Conservation (phyloP, 768 basidiomycete species). For the Cantharellus cinnabarinus region DNA sequence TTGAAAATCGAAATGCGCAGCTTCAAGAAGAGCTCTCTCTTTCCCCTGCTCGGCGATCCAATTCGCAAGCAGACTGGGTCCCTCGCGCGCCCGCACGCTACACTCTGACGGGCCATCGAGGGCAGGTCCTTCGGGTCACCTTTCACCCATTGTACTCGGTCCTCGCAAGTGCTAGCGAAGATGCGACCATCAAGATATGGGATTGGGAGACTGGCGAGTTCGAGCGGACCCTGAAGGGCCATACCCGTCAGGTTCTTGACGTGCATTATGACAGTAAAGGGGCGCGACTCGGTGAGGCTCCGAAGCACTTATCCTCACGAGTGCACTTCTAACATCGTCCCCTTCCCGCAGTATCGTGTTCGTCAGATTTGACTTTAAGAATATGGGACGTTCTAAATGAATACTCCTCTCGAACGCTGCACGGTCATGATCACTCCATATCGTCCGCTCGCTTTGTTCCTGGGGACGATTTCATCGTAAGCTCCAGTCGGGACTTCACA, state of each 20-base stretch:
- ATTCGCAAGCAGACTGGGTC: conserved; percentile 48
- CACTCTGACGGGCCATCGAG: conserved; percentile 56
- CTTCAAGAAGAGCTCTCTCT: conserved; percentile 54
- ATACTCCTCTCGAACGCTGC: conserved; percentile 69
- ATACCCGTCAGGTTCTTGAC: conserved; percentile 75
- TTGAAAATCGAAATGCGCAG: conserved; percentile 63
- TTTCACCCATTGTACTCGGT: conserved; percentile 77
- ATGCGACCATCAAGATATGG: conserved; percentile 83
- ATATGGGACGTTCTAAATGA: conserved; percentile 82
- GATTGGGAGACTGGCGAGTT: conserved; percentile 93
- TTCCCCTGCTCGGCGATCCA: conserved; percentile 26
- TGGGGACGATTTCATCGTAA: conserved; percentile 63
- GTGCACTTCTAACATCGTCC: not conserved
- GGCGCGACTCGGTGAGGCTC: conserved; percentile 40
- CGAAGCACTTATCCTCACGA: conserved; percentile 8
- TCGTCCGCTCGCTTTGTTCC: conserved; percentile 74
- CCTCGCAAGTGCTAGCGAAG: conserved; percentile 71
- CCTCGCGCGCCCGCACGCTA: conserved; percentile 69
- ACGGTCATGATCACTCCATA: conserved; percentile 82
- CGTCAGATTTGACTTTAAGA: conserved; percentile 78
- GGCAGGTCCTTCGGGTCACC: conserved; percentile 54
- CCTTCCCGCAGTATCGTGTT: conserved; percentile 35
- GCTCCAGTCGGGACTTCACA: conserved; percentile 72
- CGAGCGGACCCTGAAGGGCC: conserved; percentile 78
- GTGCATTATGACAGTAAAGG: conserved; percentile 81